A percentile compares a stretch with the other conserved stretches of the same genome.
Conservation (phyloP, 305 asterid genomes). For the Fraxinus dipetala region DNA sequence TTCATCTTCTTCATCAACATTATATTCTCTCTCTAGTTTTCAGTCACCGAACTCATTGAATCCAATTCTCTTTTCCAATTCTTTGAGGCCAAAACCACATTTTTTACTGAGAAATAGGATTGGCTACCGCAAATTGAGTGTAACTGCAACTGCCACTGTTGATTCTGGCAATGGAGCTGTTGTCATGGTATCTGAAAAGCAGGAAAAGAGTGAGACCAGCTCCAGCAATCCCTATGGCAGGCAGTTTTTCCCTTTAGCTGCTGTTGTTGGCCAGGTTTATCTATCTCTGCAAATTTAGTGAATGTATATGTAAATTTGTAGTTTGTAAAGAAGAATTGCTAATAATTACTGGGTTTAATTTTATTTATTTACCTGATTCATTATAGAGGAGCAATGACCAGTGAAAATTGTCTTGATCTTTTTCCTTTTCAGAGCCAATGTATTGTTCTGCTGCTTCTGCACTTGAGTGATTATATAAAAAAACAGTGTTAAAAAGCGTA, state of each 20-base stretch:
- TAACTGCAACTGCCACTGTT: conserved; percentile 61
- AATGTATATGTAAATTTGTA: background rate
- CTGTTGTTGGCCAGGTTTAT: conserved; percentile 94
- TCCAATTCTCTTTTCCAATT: conserved; percentile 39
- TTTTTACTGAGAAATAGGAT: conserved; percentile 22
- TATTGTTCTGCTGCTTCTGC: background rate
- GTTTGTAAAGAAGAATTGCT: background rate
- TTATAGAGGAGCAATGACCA: background rate
- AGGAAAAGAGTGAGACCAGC: conserved; percentile 24
- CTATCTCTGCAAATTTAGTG: background rate
- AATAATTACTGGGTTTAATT: background rate
- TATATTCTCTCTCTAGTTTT: conserved; percentile 14
- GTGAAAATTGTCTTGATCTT: background rate
- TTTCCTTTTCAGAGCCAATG: background rate
- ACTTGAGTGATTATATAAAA: background rate
- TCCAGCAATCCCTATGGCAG: conserved; percentile 54
- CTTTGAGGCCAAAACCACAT: conserved; percentile 32
- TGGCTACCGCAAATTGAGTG: conserved; percentile 25
- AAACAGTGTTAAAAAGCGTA: too few species aligned
- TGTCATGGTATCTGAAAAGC: conserved; percentile 25
- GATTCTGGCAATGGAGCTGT: conserved; percentile 81
- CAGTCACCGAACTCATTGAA: conserved; percentile 30
- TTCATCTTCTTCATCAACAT: conserved; percentile 26
- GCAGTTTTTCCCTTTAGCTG: conserved; percentile 83
- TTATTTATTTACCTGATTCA: background rate